Percentiles rank a stretch among this genome's conserved stretches.
Conservation (phyloP, 352 stramenopile genomes). For the Globisporangium sylvaticum region DNA sequence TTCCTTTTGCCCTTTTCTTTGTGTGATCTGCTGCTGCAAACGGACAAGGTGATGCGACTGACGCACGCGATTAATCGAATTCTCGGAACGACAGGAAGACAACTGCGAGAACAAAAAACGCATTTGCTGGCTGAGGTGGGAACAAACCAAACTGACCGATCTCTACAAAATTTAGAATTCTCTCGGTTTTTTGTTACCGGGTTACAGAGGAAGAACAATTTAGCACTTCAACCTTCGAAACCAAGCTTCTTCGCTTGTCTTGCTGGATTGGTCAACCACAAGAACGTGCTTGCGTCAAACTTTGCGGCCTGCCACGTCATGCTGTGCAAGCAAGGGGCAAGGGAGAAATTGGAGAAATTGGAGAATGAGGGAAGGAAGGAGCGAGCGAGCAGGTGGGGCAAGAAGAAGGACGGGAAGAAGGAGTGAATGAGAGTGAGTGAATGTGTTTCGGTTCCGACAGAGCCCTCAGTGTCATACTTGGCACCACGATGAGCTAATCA, state of each 20-base stretch:
- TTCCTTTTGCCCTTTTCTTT: conserved; percentile 2
- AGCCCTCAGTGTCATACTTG: background rate
- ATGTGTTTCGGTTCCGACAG: background rate
- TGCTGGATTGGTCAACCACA: background rate
- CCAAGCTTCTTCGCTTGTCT: background rate
- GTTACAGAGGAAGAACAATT: background rate
- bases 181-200: background rate
- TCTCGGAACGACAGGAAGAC: background rate
- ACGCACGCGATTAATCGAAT: conserved; percentile 13
- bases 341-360: too few species aligned
- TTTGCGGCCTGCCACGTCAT: background rate
- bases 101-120: background rate
- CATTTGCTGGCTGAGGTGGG: background rate
- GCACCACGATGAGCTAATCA: conserved; percentile 2
- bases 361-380: background rate
- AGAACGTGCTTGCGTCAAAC: conserved; percentile 3
- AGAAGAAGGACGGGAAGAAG: background rate
- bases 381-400: background rate
- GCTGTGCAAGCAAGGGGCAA: background rate
- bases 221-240: background rate
- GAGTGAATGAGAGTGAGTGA: conserved; percentile 5
- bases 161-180: background rate
- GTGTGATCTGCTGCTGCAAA: conserved; percentile 5
- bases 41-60: conserved; percentile 8
- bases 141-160: background rate